Percentiles rank a stretch among this genome's conserved stretches.
These are phyloP conservation scores for Articulospora tetracladia DNA, from an alignment of 495 filamentous ascomycete genomes.

Conservation along the genomic window DNA sequence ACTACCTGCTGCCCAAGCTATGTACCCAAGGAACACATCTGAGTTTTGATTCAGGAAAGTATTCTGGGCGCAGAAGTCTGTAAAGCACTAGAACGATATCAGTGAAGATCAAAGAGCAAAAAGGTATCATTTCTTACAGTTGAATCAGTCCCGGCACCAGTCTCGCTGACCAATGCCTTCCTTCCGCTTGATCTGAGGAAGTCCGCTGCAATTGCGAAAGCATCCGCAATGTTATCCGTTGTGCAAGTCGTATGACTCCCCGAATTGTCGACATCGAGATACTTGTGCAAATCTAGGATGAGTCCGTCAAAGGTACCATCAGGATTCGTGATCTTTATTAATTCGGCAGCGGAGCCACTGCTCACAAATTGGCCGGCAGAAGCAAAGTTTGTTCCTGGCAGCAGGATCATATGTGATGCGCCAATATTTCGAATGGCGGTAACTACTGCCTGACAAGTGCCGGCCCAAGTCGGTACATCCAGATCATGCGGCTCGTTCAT, in stretches of 20 bases:
- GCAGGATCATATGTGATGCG: constrained; percentile 43
- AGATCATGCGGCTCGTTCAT: constrained; percentile 59
- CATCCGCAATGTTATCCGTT: constrained; percentile 45
- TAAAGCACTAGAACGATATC: constrained; percentile 10
- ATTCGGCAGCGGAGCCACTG: constrained; percentile 41
- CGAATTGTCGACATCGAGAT: constrained; percentile 54
- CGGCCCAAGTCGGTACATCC: constrained; percentile 36
- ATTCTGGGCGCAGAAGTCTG: constrained; percentile 30
- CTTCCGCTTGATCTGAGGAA: constrained; percentile 46
- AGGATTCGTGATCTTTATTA: constrained; percentile 50
- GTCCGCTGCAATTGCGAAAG: constrained; percentile 42
- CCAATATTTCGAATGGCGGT: constrained; percentile 55
- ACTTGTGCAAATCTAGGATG: constrained; percentile 53
- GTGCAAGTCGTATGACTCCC: constrained; percentile 48
- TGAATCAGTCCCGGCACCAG: constrained; percentile 45
- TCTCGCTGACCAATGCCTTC: constrained; percentile 51
- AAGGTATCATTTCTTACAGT: no score
- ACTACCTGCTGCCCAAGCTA: constrained; percentile 45
- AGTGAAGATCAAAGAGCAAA: no score
- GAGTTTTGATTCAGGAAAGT: constrained; percentile 36
- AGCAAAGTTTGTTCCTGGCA: constrained; percentile 44
- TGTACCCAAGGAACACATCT: constrained; percentile 48
- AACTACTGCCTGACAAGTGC: constrained; percentile 50
- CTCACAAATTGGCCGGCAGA: constrained; percentile 39
- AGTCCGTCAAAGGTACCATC: constrained; percentile 48